phyloP scores from a whole-genome alignment of 371 early-diverging fungal species.

The Mucor piriformis region DNA sequence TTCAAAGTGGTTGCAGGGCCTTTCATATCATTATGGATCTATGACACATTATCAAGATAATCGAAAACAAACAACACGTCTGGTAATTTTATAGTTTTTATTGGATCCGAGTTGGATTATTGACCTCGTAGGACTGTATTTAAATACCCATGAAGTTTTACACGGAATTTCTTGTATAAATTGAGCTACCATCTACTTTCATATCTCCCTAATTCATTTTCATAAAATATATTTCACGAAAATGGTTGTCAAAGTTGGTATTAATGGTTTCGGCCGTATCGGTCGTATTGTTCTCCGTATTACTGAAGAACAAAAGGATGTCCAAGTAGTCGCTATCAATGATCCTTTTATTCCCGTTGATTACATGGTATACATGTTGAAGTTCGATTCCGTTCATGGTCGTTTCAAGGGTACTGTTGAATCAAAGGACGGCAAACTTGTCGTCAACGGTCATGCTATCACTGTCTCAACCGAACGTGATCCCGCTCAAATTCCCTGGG shows the following conservation, averaged over 20 bases:
- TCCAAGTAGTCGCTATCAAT: conserved; percentile 95
- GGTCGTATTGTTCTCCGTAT: conserved; percentile 98
- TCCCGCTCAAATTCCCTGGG: conserved; percentile 95
- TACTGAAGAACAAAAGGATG: conserved; percentile 67
- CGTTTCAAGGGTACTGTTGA: conserved; percentile 81
- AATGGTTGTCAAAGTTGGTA: conserved; percentile 30
- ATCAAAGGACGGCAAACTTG: conserved; percentile 79
- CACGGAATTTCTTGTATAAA: no score
- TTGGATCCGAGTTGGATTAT: no score
- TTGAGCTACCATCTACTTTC: no score
- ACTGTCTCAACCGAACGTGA: conserved; percentile 69
- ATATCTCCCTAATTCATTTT: no score
- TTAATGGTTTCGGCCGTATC: conserved; percentile 91
- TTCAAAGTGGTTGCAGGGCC: no score
- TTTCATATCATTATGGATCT: no score
- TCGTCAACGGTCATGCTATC: conserved; percentile 85
- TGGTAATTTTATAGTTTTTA: no score
- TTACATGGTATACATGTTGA: conserved; percentile 96
- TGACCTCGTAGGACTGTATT: no score
- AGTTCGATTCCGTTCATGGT: conserved; percentile 99
- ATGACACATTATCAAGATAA: no score
- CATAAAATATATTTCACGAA: conserved; percentile 14
- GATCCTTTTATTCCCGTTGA: conserved; percentile 97
- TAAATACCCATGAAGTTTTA: no score
- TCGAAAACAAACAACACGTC: no score